A percentile compares a stretch with the other conserved stretches of the same genome.
Conservation (phyloP, 352 stramenopile species). For the Pythium aphanidermatum region DNA sequence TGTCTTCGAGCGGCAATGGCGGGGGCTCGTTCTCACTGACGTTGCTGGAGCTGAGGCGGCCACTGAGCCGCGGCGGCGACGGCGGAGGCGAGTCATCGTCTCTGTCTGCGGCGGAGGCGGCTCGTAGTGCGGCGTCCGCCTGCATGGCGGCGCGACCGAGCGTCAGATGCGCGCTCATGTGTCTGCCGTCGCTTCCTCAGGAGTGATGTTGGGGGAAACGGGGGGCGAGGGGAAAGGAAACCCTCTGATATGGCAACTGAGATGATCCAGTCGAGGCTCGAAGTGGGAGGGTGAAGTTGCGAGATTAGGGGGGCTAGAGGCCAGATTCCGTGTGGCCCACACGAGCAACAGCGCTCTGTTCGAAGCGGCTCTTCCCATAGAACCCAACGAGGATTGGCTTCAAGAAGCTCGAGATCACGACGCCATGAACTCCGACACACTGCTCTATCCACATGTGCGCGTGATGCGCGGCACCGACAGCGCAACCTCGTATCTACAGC, state of each 20-base stretch:
- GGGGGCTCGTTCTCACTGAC: background rate
- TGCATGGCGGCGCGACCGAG: too few species aligned
- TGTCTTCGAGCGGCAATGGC: conserved; percentile 15
- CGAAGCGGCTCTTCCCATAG: background rate
- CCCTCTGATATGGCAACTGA: too few species aligned
- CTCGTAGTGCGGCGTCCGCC: too few species aligned
- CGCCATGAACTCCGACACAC: conserved; percentile 7
- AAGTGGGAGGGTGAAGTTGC: too few species aligned
- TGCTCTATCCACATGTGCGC: conserved; percentile 24
- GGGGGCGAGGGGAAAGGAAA: too few species aligned
- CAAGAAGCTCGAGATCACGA: background rate
- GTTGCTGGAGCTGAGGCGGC: conserved; percentile 1
- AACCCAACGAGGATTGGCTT: background rate
- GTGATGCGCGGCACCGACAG: conserved; percentile 23
- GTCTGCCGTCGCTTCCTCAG: too few species aligned
- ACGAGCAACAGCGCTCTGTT: too few species aligned
- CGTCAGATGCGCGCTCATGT: too few species aligned
- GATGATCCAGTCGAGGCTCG: too few species aligned
- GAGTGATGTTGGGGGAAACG: too few species aligned
- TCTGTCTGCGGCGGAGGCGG: background rate
- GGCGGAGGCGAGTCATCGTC: conserved; percentile 5
- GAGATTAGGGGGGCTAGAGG: too few species aligned
- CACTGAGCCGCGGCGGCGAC: conserved; percentile 6
- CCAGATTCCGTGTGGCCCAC: too few species aligned
- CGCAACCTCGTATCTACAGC: conserved; percentile 37